Evolutionary conservation across 2,329 filamentous ascomycete genomes (phyloP).

Genomic region (Colletotrichum neosansevieriae): DNA sequence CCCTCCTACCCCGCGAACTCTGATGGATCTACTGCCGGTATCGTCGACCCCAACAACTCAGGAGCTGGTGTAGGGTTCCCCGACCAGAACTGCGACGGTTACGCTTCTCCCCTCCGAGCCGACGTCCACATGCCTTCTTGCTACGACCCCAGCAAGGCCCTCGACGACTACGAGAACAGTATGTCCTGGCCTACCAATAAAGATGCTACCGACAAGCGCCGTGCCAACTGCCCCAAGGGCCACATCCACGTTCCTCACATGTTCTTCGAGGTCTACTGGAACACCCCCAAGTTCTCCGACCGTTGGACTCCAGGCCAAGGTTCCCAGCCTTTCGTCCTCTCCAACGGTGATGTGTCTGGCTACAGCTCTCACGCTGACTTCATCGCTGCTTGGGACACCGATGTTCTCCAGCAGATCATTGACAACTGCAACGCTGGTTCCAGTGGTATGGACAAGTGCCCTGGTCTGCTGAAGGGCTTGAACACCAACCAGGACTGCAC

Average conservation of each 20-base stretch:
- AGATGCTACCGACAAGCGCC: conserved; percentile 57
- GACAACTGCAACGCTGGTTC: conserved; percentile 73
- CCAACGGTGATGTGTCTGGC: conserved; percentile 77
- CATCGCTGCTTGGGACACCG: conserved; percentile 77
- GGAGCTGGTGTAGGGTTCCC: conserved; percentile 76
- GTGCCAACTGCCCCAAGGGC: conserved; percentile 66
- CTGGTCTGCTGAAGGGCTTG: conserved; percentile 65
- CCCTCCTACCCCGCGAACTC: conserved; percentile 67
- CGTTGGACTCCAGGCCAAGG: conserved; percentile 68
- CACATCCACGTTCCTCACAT: conserved; percentile 68
- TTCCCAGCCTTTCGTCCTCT: conserved; percentile 74
- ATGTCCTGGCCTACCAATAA: conserved; percentile 70
- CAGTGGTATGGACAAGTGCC: conserved; percentile 72
- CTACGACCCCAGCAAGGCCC: conserved; percentile 74
- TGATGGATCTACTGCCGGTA: conserved; percentile 66
- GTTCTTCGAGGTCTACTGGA: conserved; percentile 72
- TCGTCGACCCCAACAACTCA: conserved; percentile 65
- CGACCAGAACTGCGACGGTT: conserved; percentile 74
- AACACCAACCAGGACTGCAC: conserved; percentile 65
- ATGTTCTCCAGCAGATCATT: conserved; percentile 74
- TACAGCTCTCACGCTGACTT: conserved; percentile 81
- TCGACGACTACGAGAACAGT: conserved; percentile 72
- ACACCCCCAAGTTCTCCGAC: conserved; percentile 64
- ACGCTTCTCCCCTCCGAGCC: conserved; percentile 70
- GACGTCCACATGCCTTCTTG: conserved; percentile 81